Base-by-base conservation (phyloP, 495 filamentous ascomycete genomes). In the Aspergillus saccharolyticus region DNA sequence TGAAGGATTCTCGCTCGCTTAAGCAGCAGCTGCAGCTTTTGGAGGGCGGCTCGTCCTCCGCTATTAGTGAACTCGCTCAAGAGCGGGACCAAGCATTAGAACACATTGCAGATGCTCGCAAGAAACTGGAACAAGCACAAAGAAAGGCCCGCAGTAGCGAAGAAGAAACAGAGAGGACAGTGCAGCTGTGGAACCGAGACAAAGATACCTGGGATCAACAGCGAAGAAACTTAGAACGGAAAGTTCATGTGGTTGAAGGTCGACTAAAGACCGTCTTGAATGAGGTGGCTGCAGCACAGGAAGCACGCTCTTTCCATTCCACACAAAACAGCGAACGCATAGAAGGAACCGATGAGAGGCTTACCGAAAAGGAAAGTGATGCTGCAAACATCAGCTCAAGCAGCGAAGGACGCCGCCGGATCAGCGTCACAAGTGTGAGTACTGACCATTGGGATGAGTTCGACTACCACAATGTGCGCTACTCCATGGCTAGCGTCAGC, bases 81-180 rank as follows among this genome's bases (percentile, higher is more conserved):
- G 95, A 99, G 71, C 82, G 93, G 20, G 93, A 99, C 61, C 85
- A 90, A 57, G 89, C 90, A 4, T 80, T 92, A 12, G 87, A 89
- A 25, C 79, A 79, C n/a, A 80, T 81, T 45, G 73, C 77, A 5
- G 93, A 97, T 62, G 78, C 88, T 25, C 90, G 83, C 65, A 85
- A 82, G 63, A 89, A 90, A 54, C 78, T 97, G 14, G 94, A 99
- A 19, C 72, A 78, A 15, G 79, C 83, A 0, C 87, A 93, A 58
- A 93, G 89, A 69, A 90, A 85, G 64, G 72, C 85, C n/a, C 82
- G 89, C 33, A 78, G 72, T 48, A 89, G 89, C 48, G 93, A 97
- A 68, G 89, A 97, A 54, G 90, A 96, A 59, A 82, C 85, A 2
- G 82, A 87, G 59, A 83, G 88, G 5, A 83, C 85, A 20, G 86